phyloP scores from a whole-genome alignment of 1,139 yeast genomes.

The Candida sanyaensis region DNA sequence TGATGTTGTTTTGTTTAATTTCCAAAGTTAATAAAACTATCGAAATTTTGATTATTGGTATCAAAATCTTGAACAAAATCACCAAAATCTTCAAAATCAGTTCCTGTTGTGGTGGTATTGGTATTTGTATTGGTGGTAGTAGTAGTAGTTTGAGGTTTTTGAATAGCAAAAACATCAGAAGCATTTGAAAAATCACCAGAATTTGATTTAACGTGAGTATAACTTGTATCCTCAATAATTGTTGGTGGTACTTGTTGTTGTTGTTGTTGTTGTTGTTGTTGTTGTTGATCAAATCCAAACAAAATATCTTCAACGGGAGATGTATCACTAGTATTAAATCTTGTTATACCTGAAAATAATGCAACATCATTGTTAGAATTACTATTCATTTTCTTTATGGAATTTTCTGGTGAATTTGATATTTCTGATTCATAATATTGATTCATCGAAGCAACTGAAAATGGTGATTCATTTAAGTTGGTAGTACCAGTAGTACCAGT shows the following conservation, averaged over 20 bases:
- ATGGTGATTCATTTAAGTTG: conserved; percentile 12
- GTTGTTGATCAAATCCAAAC: neutral
- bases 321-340: conserved; percentile 4
- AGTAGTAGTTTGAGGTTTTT: neutral
- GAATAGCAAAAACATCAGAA: neutral
- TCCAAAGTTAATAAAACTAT: conserved; percentile 7
- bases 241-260: neutral
- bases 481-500: conserved; percentile 1
- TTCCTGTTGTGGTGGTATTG: neutral
- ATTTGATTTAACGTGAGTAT: conserved; percentile 4
- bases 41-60: neutral
- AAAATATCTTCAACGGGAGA: conserved; percentile 6
- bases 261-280: too few relatives aligned
- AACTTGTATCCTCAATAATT: neutral
- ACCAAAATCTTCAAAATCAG: conserved; percentile 3
- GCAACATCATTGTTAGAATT: neutral
- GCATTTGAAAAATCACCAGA: neutral
- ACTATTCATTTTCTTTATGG: conserved; percentile 3
- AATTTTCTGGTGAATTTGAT: conserved; percentile 9
- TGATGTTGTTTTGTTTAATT: conserved; percentile 1
- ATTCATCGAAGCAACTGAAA: conserved; percentile 8
- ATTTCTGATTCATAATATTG: conserved; percentile 13
- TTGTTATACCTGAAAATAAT: conserved; percentile 1
- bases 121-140: too few relatives aligned
- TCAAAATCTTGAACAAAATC: neutral